Evolutionary conservation across 768 basidiomycete species (phyloP).

Genomic region (Lentinula detonsa): DNA sequence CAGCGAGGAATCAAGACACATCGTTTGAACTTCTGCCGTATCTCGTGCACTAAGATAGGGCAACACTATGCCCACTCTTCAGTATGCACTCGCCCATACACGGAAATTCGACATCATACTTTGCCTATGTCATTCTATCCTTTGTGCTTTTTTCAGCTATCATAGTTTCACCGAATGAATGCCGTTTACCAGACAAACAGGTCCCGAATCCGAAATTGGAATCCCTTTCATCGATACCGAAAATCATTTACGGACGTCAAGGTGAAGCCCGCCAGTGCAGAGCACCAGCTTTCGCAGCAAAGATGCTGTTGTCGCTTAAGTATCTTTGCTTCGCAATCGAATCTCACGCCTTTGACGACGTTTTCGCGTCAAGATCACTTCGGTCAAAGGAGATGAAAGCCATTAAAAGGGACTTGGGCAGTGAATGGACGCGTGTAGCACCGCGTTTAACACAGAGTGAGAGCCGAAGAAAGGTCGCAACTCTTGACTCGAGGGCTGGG

Average conservation of each 20-base stretch:
- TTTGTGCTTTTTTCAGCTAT: background rate
- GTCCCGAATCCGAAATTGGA: background rate
- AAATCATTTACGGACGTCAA: background rate
- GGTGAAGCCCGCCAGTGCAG: background rate
- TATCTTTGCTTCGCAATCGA: background rate
- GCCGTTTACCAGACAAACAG: background rate
- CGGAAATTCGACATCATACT: background rate
- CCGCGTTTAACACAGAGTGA: conserved; percentile 3
- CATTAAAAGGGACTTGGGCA: background rate
- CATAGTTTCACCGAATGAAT: background rate
- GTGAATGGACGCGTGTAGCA: background rate
- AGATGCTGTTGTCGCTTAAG: background rate
- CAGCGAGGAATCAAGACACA: background rate
- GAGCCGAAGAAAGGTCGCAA: background rate
- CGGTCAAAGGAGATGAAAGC: background rate
- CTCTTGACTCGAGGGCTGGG: background rate
- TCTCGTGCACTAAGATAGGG: background rate
- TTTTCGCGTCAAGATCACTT: background rate
- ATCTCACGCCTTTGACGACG: background rate
- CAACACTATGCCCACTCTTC: background rate
- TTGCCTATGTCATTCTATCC: background rate
- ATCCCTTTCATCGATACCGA: background rate
- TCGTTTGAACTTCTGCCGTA: background rate
- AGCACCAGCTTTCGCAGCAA: background rate
- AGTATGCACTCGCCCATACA: background rate